These are phyloP conservation scores for Mycena capillaripes DNA, from an alignment of 768 basidiomycete genomes.

Conservation along the genomic window DNA sequence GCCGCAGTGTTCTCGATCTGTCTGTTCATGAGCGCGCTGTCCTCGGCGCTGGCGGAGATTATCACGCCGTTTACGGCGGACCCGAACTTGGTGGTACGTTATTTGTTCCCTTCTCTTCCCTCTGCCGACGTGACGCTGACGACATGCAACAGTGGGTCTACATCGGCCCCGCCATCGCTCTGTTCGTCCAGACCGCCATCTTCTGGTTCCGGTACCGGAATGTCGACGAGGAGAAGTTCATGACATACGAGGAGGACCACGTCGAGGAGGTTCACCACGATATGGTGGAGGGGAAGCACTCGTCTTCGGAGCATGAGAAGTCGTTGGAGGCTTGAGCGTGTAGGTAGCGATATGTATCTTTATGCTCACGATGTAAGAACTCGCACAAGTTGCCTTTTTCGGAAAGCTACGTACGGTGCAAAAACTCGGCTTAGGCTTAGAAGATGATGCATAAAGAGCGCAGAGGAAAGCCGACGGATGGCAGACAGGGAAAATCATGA, in stretches of 20 bases:
- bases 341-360: too few species aligned
- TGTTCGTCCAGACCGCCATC: neutral
- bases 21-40: neutral
- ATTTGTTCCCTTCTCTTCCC: neutral
- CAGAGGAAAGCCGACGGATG: too few species aligned
- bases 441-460: too few species aligned
- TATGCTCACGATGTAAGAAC: too few species aligned
- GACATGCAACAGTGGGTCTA: neutral
- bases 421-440: too few species aligned
- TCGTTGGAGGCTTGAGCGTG: too few species aligned
- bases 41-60: neutral
- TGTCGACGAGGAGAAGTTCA: constrained; percentile 1
- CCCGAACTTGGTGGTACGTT: neutral
- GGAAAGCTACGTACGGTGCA: too few species aligned
- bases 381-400: too few species aligned
- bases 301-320: too few species aligned
- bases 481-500: too few species aligned
- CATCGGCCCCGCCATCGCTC: neutral
- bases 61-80: neutral
- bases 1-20: neutral
- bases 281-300: neutral
- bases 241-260: neutral
- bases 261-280: neutral
- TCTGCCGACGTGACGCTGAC: neutral
- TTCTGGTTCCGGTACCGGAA: neutral